Base-by-base conservation (phyloP, 2,329 filamentous ascomycete species). In the Botrytis byssoidea region DNA sequence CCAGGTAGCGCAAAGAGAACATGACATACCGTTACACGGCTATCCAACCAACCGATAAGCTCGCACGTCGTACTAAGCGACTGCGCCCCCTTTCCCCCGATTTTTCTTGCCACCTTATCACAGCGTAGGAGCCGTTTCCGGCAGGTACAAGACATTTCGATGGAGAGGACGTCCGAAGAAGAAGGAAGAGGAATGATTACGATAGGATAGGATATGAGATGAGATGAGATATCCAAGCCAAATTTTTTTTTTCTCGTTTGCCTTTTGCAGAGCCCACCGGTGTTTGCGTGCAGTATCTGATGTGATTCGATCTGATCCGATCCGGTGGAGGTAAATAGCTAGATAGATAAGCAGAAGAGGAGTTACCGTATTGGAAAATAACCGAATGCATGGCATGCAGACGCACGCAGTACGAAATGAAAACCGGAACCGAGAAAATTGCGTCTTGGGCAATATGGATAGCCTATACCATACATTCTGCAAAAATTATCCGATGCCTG, bases 81-180 rank as follows among this genome's bases (percentile, higher is more conserved):
- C 66, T 69, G 66, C 66, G 66, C 66, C 66, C 66, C 66, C 25
- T 69, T 57, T 44, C 5, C 29, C 37, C 48, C 66, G n/a, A 57
- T 57, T 32, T 42, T 42, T 12, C 10, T 69, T 57, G 35, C 35
- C 48, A 57, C 35, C n/a, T 68, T 29, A 29, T 29, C n/a, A 29
- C 51, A 29, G 25, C 55, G 48, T 16, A 42, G 66, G 20, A 25
- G 14, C 46, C 51, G 46, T 29, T 40, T 55, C 16, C 16, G 46
- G 46, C 35, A 29, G 65, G 65, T 40, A 12, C 16, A 67, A 55
- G 25, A n/a, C 48, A 16, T n/a, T 55, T n/a, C 2, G 25, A 55
- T 55, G 48, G 48, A n/a, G 25, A 16, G 18, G 16, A 42, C 5
- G 35, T 55, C 25, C 35, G 4, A 22, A 55, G 25, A 18, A 22